Evolutionary conservation across 768 basidiomycete genomes (phyloP).

Genomic region (Mycena pura): DNA sequence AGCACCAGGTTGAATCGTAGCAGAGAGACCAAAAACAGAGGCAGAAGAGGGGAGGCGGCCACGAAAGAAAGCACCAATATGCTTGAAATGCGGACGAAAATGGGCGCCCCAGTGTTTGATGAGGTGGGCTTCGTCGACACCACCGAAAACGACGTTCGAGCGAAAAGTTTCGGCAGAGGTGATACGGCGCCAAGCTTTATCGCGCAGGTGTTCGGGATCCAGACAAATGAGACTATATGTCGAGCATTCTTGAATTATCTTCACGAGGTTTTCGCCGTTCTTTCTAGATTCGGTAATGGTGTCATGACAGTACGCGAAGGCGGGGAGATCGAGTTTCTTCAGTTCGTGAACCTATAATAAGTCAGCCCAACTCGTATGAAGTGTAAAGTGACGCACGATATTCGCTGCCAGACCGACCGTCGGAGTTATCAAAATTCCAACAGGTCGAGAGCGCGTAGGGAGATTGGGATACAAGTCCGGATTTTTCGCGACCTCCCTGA

Average conservation of each 20-base stretch:
- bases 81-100: constrained; percentile 21
- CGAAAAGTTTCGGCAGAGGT: constrained; percentile 10
- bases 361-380: neutral
- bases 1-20: constrained; percentile 3
- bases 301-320: neutral
- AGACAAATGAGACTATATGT: constrained; percentile 25
- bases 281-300: neutral
- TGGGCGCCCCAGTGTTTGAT: constrained; percentile 23
- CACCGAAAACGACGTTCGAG: constrained; percentile 17
- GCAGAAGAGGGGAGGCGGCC: neutral
- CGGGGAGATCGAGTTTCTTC: neutral
- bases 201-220: constrained; percentile 29
- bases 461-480: too few relatives aligned
- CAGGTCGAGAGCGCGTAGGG: too few relatives aligned
- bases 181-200: constrained; percentile 24
- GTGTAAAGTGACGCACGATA: constrained; percentile 18
- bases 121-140: constrained; percentile 19
- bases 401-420: constrained; percentile 30
- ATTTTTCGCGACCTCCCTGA: too few relatives aligned
- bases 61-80: constrained; percentile 11
- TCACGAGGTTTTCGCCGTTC: neutral
- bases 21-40: constrained; percentile 11
- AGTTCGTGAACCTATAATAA: neutral
- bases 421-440: constrained; percentile 29
- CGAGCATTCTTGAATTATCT: too few relatives aligned